These are phyloP conservation scores for Candida silvatica DNA, from an alignment of 805 yeast genomes.

Conservation along the genomic window DNA sequence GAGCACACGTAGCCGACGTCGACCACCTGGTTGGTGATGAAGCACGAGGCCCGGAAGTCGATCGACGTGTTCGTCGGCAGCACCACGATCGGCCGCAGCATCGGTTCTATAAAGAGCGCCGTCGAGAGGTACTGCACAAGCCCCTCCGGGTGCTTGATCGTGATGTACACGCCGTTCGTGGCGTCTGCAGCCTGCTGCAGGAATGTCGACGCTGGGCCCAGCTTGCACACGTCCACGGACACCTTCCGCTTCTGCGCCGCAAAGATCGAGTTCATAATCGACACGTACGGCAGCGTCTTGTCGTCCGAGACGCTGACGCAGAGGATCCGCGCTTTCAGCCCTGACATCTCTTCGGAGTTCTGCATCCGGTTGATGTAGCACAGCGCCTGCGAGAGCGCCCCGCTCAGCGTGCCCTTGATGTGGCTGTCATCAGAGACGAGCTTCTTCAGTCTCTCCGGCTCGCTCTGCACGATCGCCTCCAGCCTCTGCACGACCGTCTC, in stretches of 20 bases:
- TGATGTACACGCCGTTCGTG: slow-evolving; percentile 81
- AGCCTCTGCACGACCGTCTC: slow-evolving; percentile 59
- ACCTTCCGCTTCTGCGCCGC: slow-evolving; percentile 91
- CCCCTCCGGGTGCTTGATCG: slow-evolving; percentile 61
- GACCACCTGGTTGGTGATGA: slow-evolving; percentile 79
- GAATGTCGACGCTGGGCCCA: slow-evolving; percentile 66
- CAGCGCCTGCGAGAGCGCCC: slow-evolving; percentile 77
- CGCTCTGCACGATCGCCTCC: slow-evolving; percentile 32
- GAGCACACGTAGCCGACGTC: slow-evolving; percentile 94
- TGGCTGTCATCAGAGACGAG: slow-evolving; percentile 19
- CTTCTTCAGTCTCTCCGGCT: slow-evolving; percentile 16
- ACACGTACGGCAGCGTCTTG: slow-evolving; percentile 73
- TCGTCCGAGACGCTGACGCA: slow-evolving; percentile 64
- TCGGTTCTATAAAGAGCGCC: slow-evolving; percentile 82
- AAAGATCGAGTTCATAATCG: slow-evolving; percentile 92
- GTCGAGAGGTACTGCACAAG: slow-evolving; percentile 75
- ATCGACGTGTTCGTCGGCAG: slow-evolving; percentile 79
- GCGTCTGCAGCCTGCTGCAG: slow-evolving; percentile 95
- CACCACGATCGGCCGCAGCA: slow-evolving; percentile 64
- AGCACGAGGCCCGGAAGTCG: slow-evolving; percentile 93
- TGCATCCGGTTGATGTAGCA: slow-evolving; percentile 68
- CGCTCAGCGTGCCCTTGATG: slow-evolving; percentile 49
- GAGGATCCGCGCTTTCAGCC: slow-evolving; percentile 57
- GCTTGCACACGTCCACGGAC: slow-evolving; percentile 84
- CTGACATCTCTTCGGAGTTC: slow-evolving; percentile 33